Base-by-base conservation (phyloP, 2,329 filamentous ascomycete species). In the Talaromyces sp. region DNA sequence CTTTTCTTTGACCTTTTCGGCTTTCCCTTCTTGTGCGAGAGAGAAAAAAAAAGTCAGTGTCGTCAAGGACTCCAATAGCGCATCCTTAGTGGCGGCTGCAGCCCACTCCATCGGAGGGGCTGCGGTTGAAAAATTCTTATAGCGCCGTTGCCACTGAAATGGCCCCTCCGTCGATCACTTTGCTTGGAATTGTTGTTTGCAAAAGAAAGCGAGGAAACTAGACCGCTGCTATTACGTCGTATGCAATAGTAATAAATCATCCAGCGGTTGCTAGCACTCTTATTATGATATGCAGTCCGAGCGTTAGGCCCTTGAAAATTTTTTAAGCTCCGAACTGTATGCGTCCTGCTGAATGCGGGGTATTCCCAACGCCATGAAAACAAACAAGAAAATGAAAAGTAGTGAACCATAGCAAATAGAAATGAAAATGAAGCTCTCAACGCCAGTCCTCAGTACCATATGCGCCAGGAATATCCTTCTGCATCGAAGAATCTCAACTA, bases 51-150 rank as follows among this genome's bases (percentile, higher is more conserved):
- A 49, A 28, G 22, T 15, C 27, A 22, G 39, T 59, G 60, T 56
- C 33, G 57, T 59, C 60, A 60, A 61, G 62, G 58, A 64, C 67
- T 65, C 66, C 68, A 67, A 65, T 66, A 66, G 68, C 63, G 60
- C 47, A 39, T 60, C 42, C 53, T 49, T 60, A 44, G 57, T 64
- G 51, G 55, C 49, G 54, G 57, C 39, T 59, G 47, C 56, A 59
- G 53, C 32, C 44, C 61, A 47, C 44, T 47, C 53, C 54, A 42
- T 30, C 44, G 49, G 49, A 53, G 49, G 49, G 49, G 49, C 28
- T 17, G 28, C 49, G 25, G 8, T 53, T 53, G 49, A 53, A 53
- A 53, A 59, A 60, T 42, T 44, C 42, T 58, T 65, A 63, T 51
- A 60, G 44, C 59, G 60, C 60, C 54, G 39, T 54, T 62, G 55